Conservation (phyloP, 257 asterid species). For the Nicotiana benthamiana region DNA sequence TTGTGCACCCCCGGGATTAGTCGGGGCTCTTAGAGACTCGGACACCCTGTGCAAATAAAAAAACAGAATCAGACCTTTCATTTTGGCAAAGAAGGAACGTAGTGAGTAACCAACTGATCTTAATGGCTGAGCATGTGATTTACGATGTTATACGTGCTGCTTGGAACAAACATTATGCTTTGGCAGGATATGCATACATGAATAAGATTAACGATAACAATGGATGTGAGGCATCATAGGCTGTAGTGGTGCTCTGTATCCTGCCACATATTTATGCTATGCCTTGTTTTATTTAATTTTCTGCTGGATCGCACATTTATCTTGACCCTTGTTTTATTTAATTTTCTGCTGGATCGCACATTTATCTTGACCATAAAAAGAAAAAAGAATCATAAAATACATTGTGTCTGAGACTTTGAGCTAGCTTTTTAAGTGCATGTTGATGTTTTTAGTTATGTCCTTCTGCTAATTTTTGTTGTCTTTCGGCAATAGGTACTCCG, state of each 20-base stretch:
- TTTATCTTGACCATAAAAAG: neutral
- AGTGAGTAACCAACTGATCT: neutral
- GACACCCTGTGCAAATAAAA: too few species aligned
- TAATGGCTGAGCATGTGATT: neutral
- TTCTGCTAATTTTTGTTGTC: neutral
- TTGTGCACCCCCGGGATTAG: too few species aligned
- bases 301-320: neutral
- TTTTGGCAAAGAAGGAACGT: neutral
- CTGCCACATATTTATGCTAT: neutral
- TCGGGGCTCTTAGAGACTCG: too few species aligned
- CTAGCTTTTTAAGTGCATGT: neutral
- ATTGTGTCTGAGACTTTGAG: neutral
- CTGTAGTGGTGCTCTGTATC: neutral
- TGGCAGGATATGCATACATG: neutral
- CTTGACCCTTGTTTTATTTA: neutral
- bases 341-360: neutral
- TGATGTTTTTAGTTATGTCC: neutral
- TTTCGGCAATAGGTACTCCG: conserved; percentile 48
- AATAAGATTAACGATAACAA: neutral
- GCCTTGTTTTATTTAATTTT: neutral
- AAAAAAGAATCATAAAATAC: neutral
- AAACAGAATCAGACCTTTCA: neutral
- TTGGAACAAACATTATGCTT: neutral
- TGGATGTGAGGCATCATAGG: neutral
- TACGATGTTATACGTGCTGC: neutral